Evolutionary conservation across 2,329 filamentous ascomycete species (phyloP).

Genomic region (Leptosphaerulina australis): DNA sequence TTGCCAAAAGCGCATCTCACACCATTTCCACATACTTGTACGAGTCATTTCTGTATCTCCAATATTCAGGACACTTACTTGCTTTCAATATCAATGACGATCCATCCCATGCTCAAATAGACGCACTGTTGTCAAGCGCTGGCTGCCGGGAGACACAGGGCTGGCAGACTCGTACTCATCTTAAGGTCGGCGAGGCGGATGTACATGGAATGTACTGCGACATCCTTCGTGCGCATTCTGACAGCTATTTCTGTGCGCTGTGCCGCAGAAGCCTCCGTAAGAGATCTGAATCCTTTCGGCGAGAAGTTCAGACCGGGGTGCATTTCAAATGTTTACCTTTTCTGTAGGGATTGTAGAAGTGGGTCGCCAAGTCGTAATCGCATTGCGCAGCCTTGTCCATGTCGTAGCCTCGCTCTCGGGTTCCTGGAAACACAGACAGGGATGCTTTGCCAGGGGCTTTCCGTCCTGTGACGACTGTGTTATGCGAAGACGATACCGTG

Average conservation of each 20-base stretch:
- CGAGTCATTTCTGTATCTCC: conserved; percentile 14
- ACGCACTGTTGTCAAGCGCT: conserved; percentile 3
- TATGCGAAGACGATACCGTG: not conserved
- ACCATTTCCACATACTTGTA: conserved; percentile 19
- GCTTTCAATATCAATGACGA: conserved; percentile 5
- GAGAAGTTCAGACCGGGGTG: conserved; percentile 7
- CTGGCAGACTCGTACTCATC: conserved; percentile 4
- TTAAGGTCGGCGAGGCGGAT: conserved; percentile 13
- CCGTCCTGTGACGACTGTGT: not conserved
- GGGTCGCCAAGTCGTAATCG: not conserved
- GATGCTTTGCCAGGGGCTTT: conserved; percentile 8
- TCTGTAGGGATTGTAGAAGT: not conserved
- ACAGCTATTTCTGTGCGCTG: conserved; percentile 11
- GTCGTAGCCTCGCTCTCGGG: conserved; percentile 16
- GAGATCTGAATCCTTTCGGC: conserved; percentile 2
- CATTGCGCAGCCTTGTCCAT: conserved; percentile 12
- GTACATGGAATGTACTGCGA: conserved; percentile 3
- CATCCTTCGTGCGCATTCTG: conserved; percentile 10
- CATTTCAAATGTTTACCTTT: conserved; percentile 7
- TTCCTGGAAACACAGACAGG: conserved; percentile 13
- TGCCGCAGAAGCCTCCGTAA: not conserved
- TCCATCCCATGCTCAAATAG: conserved; percentile 6
- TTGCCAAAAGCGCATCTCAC: conserved; percentile 2
- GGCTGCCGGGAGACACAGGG: conserved; percentile 7
- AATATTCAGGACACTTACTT: conserved; percentile 11